Conservation (phyloP, 2,329 filamentous ascomycete genomes). For the Dothideomycetidae sp. region DNA sequence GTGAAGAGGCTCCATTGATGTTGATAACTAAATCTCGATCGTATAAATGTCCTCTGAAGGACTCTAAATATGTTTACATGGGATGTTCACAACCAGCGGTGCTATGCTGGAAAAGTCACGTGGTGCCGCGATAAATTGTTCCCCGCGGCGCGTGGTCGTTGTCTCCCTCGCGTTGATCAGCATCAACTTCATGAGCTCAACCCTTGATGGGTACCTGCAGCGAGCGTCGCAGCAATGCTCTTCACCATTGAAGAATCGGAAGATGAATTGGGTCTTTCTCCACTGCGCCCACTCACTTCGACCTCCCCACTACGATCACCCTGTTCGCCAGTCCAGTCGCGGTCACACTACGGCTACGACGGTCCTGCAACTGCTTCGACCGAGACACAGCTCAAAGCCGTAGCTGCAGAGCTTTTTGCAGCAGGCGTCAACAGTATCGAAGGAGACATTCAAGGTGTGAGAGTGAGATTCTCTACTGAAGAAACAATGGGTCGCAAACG, state of each 20-base stretch:
- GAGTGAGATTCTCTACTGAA: too few species aligned
- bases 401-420: constrained; percentile 3
- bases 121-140: background rate
- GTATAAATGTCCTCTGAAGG: too few species aligned
- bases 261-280: background rate
- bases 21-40: too few species aligned
- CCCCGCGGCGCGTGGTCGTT: background rate
- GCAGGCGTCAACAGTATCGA: too few species aligned
- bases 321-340: too few species aligned
- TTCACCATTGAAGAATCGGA: background rate
- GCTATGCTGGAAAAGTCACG: too few species aligned
- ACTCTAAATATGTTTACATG: too few species aligned
- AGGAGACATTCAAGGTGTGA: too few species aligned
- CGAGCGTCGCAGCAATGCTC: background rate
- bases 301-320: background rate
- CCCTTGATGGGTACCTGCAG: background rate
- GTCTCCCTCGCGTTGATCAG: too few species aligned
- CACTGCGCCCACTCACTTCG: background rate
- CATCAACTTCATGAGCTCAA: too few species aligned
- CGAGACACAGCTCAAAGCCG: background rate
- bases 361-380: background rate
- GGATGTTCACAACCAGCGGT: too few species aligned
- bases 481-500: background rate
- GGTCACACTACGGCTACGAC: background rate
- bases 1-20: too few species aligned